These are phyloP conservation scores for Plasmodium cynomolgi DNA, from an alignment of 169 alveolate genomes.

Conservation along the genomic window DNA sequence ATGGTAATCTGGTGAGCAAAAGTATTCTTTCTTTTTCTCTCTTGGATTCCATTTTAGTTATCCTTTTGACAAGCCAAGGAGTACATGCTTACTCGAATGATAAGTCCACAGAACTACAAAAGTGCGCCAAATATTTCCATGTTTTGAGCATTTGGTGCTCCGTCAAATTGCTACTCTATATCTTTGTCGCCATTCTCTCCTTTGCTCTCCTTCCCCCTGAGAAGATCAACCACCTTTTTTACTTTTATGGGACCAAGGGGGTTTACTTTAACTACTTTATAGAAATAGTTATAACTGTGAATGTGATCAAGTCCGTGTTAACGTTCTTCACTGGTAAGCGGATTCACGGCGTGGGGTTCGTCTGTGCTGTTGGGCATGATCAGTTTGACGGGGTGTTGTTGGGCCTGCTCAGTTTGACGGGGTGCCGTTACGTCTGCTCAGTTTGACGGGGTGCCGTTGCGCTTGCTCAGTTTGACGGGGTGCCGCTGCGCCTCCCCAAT, in stretches of 20 bases:
- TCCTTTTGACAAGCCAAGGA: slow-evolving; percentile 27
- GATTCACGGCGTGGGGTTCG: background rate
- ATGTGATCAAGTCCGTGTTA: slow-evolving; percentile 24
- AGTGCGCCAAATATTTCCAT: slow-evolving; percentile 21
- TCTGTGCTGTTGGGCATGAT: background rate
- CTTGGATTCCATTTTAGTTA: slow-evolving; percentile 20
- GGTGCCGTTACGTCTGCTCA: background rate
- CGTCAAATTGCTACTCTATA: slow-evolving; percentile 30
- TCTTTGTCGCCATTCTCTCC: slow-evolving; percentile 7
- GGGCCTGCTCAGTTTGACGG: too few relatives aligned
- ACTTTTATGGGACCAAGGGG: background rate
- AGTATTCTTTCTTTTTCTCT: slow-evolving; percentile 41
- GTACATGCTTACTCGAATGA: slow-evolving; percentile 57
- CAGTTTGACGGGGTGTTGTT: too few relatives aligned
- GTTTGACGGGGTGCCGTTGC: too few relatives aligned
- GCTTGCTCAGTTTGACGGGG: too few relatives aligned
- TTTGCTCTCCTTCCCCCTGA: slow-evolving; percentile 1
- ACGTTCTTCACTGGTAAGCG: slow-evolving; percentile 71
- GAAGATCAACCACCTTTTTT: slow-evolving; percentile 4
- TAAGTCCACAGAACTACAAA: slow-evolving; percentile 18
- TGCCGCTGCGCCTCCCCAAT: background rate
- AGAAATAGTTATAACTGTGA: slow-evolving; percentile 46
- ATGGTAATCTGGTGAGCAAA: slow-evolving; percentile 24
- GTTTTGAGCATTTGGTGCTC: slow-evolving; percentile 69
- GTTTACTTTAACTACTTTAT: slow-evolving; percentile 43